Conservation (phyloP, 805 yeast genomes). For the Metschnikowia peoriensis region DNA sequence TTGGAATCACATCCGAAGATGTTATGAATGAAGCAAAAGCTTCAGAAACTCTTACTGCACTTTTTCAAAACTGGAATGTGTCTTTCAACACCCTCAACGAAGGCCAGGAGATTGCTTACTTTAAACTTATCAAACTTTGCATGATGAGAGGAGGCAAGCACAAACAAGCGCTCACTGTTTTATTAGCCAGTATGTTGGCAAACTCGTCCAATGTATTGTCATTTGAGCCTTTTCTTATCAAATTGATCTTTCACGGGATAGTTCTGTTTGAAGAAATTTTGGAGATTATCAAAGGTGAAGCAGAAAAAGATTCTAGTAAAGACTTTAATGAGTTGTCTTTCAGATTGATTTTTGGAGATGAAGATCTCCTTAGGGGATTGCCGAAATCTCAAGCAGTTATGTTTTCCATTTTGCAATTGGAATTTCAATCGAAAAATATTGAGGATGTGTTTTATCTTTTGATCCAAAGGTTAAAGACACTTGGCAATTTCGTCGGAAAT, state of each 20-base stretch:
- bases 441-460: constrained; percentile 14
- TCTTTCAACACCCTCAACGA: constrained; percentile 3
- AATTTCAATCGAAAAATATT: constrained; percentile 12
- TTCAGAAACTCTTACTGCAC: neutral
- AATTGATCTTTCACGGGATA: constrained; percentile 18
- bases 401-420: constrained; percentile 14
- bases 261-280: constrained; percentile 17
- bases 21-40: neutral
- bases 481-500: neutral
- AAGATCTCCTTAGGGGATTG: constrained; percentile 1
- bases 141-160: neutral
- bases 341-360: neutral
- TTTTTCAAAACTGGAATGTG: neutral
- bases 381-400: constrained; percentile 14
- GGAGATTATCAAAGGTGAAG: constrained; percentile 4
- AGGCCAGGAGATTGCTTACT: constrained; percentile 13
- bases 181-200: neutral
- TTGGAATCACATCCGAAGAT: neutral
- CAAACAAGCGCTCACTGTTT: neutral
- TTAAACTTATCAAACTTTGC: constrained; percentile 17
- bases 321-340: neutral
- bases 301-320: neutral
- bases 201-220: neutral
- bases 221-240: constrained; percentile 12
- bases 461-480: constrained; percentile 13